Conservation (phyloP, 2,329 filamentous ascomycete species). For the Cercospora sojina region DNA sequence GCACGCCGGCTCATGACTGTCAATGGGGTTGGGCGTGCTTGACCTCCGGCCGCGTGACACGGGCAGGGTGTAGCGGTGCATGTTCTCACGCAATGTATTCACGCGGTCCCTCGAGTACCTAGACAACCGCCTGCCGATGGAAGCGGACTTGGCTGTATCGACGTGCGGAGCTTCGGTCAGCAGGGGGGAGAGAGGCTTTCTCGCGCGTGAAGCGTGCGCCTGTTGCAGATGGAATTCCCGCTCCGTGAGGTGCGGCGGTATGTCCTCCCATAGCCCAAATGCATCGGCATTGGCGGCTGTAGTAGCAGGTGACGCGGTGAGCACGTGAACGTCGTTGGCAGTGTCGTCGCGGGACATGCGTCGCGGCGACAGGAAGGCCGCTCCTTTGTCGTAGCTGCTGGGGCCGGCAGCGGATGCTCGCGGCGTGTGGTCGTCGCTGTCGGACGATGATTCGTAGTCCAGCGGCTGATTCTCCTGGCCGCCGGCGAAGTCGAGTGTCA, state of each 20-base stretch:
- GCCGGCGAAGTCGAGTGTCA: slow-evolving; percentile 19
- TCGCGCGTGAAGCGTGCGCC: slow-evolving; percentile 7
- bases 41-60: slow-evolving; percentile 28
- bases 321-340: slow-evolving; percentile 30
- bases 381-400: slow-evolving; percentile 1
- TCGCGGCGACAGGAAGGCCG: not conserved
- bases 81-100: slow-evolving; percentile 21
- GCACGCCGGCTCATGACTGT: slow-evolving; percentile 14
- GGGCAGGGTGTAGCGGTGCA: slow-evolving; percentile 19
- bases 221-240: slow-evolving; percentile 1
- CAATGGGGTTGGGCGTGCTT: slow-evolving; percentile 29
- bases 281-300: not conserved
- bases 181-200: slow-evolving; percentile 14
- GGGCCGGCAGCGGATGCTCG: slow-evolving; percentile 22
- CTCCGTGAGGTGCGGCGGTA: slow-evolving; percentile 11
- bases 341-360: slow-evolving; percentile 35
- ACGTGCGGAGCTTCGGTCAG: not conserved
- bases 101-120: slow-evolving; percentile 22
- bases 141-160: slow-evolving; percentile 10
- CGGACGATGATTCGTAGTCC: slow-evolving; percentile 17
- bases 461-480: slow-evolving; percentile 15
- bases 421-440: slow-evolving; percentile 21
- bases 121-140: slow-evolving; percentile 20
- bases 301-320: slow-evolving; percentile 12
- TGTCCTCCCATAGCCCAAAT: slow-evolving; percentile 2